These are phyloP conservation scores for Wickerhamomyces silvicola DNA, from an alignment of 805 yeast species.

Conservation along the genomic window DNA sequence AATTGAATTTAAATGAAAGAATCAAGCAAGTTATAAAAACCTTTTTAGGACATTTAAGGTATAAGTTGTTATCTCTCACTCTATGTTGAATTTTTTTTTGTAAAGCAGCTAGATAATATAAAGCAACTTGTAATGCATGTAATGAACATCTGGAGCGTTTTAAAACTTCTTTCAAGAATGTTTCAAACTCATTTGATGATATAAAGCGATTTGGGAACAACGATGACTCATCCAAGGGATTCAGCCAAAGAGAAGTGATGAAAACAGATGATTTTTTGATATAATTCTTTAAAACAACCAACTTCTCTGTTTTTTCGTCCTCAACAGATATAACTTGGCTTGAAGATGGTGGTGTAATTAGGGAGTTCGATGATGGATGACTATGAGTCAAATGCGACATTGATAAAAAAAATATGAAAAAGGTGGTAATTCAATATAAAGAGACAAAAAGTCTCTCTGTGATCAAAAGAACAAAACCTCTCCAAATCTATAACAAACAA, in stretches of 20 bases:
- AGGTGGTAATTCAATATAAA: no score
- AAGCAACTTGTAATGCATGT: constrained; percentile 57
- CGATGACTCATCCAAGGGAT: constrained; percentile 6
- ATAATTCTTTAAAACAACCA: constrained; percentile 6
- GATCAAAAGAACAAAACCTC: no score
- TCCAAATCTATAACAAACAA: no score
- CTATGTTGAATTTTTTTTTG: constrained; percentile 21
- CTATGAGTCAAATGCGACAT: no score
- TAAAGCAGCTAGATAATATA: constrained; percentile 55
- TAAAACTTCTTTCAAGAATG: constrained; percentile 35
- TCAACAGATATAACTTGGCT: not conserved
- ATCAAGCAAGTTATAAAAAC: constrained; percentile 63
- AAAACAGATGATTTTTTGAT: constrained; percentile 10
- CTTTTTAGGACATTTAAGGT: constrained; percentile 48
- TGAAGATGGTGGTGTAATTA: constrained; percentile 14
- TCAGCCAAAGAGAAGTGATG: constrained; percentile 15
- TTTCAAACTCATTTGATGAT: constrained; percentile 5
- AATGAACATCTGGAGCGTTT: constrained; percentile 52
- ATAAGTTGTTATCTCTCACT: not conserved
- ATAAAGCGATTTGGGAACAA: constrained; percentile 1
- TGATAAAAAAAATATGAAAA: no score
- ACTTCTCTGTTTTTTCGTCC: constrained; percentile 2
- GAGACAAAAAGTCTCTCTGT: no score
- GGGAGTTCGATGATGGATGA: no score
- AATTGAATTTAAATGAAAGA: constrained; percentile 65